Conservation (phyloP, 2,329 filamentous ascomycete species). For the Microsporum canis region DNA sequence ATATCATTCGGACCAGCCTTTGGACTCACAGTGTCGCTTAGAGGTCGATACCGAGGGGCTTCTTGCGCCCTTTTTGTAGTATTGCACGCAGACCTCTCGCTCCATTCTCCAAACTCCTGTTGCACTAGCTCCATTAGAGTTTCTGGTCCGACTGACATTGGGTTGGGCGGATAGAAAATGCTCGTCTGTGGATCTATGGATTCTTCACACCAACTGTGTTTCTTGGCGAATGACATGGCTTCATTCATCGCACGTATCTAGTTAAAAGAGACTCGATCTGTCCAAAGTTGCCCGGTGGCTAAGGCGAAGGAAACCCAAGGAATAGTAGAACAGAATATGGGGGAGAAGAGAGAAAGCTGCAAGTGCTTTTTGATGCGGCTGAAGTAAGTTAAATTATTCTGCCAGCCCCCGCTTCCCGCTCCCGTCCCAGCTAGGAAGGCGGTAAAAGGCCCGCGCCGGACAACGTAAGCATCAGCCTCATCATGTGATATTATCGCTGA, state of each 20-base stretch:
- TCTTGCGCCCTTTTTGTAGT: background rate
- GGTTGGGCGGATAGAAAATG: background rate
- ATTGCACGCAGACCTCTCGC: background rate
- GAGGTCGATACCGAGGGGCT: background rate
- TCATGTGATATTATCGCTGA: background rate
- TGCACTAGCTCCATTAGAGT: background rate
- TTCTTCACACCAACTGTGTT: background rate
- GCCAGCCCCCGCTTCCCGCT: background rate
- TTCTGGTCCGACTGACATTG: background rate
- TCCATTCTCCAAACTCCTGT: background rate
- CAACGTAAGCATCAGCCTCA: background rate
- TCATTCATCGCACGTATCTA: background rate
- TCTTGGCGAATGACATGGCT: background rate
- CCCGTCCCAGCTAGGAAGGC: background rate
- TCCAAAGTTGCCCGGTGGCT: background rate
- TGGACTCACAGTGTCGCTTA: background rate
- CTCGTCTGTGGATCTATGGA: background rate
- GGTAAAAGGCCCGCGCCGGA: background rate
- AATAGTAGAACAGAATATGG: background rate
- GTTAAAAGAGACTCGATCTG: background rate
- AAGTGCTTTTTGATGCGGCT: background rate
- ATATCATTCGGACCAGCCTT: background rate
- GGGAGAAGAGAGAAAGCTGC: background rate
- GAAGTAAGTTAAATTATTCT: background rate
- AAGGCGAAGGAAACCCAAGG: background rate